phyloP scores from a whole-genome alignment of 345 rosid genomes.

The Theobroma cacao region DNA sequence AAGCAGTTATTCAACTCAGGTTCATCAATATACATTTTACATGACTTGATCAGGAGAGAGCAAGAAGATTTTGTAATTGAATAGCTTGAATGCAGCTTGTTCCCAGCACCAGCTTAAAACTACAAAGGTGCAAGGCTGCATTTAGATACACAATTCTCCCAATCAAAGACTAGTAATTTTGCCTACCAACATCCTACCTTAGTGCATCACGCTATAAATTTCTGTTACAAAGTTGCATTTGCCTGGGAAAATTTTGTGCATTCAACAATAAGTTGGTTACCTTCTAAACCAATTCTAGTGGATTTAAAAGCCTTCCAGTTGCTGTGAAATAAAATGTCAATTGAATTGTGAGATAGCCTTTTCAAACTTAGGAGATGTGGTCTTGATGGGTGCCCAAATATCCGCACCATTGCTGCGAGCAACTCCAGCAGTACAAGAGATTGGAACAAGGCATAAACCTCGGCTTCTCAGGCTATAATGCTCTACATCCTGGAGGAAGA shows the following conservation, averaged over 20 bases:
- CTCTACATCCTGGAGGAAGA: constrained; percentile 44
- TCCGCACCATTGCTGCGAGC: constrained; percentile 94
- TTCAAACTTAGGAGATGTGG: constrained; percentile 55
- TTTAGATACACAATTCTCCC: constrained; percentile 10
- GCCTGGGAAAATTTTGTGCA: constrained; percentile 17
- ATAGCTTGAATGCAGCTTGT: background rate
- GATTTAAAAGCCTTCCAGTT: background rate
- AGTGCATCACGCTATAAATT: constrained; percentile 8
- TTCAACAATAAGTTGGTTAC: background rate
- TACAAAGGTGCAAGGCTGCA: constrained; percentile 15
- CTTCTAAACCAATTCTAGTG: background rate
- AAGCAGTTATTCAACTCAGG: constrained; percentile 11
- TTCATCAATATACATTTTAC: constrained; percentile 20
- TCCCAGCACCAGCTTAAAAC: constrained; percentile 16
- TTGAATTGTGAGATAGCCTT: constrained; percentile 29
- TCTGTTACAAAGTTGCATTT: background rate
- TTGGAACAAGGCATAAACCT: constrained; percentile 87
- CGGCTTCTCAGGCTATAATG: constrained; percentile 59
- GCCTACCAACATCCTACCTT: constrained; percentile 9
- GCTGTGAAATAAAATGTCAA: constrained; percentile 10
- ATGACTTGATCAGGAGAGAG: constrained; percentile 6
- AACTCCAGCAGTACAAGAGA: constrained; percentile 66
- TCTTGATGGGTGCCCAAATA: constrained; percentile 93
- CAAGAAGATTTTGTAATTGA: background rate
- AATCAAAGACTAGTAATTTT: constrained; percentile 12